Evolutionary conservation across 345 rosid species (phyloP).

Genomic region (Dipteronia sinensis): DNA sequence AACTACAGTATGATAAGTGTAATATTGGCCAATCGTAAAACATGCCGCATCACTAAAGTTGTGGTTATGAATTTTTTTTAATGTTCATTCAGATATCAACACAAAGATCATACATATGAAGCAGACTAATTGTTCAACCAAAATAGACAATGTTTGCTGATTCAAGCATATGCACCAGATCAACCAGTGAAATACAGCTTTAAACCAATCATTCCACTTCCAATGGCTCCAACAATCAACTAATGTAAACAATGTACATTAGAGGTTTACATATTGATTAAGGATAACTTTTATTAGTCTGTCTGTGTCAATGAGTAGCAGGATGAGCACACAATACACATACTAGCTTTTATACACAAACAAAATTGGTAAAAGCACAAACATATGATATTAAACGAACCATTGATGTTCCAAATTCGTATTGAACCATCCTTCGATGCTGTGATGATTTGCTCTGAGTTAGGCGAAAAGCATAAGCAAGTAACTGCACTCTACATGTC

Average conservation of each 20-base stretch:
- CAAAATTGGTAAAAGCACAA: background rate
- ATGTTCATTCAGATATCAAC: background rate
- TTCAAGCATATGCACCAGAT: conserved; percentile 4
- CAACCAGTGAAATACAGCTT: background rate
- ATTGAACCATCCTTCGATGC: conserved; percentile 93
- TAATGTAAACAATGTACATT: background rate
- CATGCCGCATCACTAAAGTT: background rate
- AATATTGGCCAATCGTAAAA: background rate
- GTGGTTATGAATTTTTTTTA: background rate
- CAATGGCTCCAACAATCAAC: background rate
- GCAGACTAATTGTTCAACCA: background rate
- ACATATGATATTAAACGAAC: conserved; percentile 39
- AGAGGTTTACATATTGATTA: background rate
- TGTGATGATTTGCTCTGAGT: conserved; percentile 88
- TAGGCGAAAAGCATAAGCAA: conserved; percentile 85
- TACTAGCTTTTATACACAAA: background rate
- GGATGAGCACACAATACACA: background rate
- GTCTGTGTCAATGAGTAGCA: background rate
- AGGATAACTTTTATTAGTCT: background rate
- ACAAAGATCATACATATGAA: background rate
- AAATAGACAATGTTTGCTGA: background rate
- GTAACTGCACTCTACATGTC: conserved; percentile 89
- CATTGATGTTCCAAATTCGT: conserved; percentile 94
- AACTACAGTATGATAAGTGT: background rate
- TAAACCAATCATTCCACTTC: background rate